A percentile compares a stretch with the other conserved stretches of the same genome.
phyloP scores from a whole-genome alignment of 768 basidiomycete species.

The Hygrocybe coccinea region DNA sequence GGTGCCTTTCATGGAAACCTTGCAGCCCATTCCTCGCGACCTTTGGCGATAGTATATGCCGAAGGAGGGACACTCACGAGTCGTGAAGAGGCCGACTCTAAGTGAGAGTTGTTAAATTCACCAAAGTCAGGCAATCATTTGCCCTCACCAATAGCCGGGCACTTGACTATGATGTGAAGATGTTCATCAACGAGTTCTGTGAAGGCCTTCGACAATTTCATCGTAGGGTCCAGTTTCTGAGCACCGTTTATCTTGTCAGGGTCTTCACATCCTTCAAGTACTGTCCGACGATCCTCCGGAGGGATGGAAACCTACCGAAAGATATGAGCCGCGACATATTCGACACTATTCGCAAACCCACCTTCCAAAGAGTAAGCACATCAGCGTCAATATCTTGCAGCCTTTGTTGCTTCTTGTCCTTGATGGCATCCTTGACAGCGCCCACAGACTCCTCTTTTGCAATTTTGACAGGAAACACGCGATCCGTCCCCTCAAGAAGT shows the following conservation, averaged over 20 bases:
- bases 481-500: not conserved
- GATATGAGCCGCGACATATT: not conserved
- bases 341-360: not conserved
- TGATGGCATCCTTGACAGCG: not conserved
- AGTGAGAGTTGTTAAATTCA: not conserved
- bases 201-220: not conserved
- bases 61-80: too few relatives aligned
- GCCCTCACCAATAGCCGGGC: not conserved
- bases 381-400: not conserved
- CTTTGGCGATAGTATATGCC: not conserved
- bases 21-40: not conserved
- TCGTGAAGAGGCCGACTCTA: not conserved
- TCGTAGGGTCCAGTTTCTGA: not conserved
- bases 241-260: not conserved
- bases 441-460: not conserved
- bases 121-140: not conserved
- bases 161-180: not conserved
- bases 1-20: not conserved
- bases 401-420: not conserved
- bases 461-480: not conserved
- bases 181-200: not conserved
- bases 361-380: not conserved
- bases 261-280: not conserved
- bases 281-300: not conserved
- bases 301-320: not conserved